A percentile compares a stretch with the other conserved stretches of the same genome.
Conservation (phyloP, 208 protist genomes). For the Acanthamoeba healyi region DNA sequence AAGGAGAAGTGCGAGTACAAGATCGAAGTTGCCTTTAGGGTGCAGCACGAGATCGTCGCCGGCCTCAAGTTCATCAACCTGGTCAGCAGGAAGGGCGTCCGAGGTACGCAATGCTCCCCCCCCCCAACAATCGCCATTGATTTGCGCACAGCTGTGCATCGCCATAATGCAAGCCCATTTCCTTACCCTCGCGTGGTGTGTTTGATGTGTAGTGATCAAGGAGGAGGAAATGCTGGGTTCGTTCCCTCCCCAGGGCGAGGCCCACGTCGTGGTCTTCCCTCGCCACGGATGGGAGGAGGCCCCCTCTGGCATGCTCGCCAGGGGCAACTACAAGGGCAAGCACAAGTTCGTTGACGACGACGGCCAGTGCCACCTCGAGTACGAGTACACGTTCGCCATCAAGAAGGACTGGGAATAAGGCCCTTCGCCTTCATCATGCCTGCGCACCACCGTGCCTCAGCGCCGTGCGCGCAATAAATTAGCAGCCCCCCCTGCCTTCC, state of each 20-base stretch:
- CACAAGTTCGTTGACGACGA: slow-evolving; percentile 89
- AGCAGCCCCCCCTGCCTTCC: too few relatives aligned
- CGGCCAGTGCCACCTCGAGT: slow-evolving; percentile 79
- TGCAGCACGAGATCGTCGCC: slow-evolving; percentile 89
- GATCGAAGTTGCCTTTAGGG: slow-evolving; percentile 83
- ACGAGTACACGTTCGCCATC: slow-evolving; percentile 87
- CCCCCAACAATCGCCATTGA: too few relatives aligned
- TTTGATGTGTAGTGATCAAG: slow-evolving; percentile 81
- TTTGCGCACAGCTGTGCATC: too few relatives aligned
- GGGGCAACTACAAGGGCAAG: slow-evolving; percentile 87
- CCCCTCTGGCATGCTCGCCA: slow-evolving; percentile 86
- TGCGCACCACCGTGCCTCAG: too few relatives aligned
- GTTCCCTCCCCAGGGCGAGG: slow-evolving; percentile 83
- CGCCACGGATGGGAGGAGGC: slow-evolving; percentile 85
- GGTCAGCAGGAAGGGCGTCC: slow-evolving; percentile 85
- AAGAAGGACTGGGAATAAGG: slow-evolving; percentile 83
- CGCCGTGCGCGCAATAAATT: not conserved
- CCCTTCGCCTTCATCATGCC: not conserved
- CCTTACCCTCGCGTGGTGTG: not conserved
- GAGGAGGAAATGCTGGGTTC: slow-evolving; percentile 86
- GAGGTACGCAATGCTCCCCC: slow-evolving; percentile 36
- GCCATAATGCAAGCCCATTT: not conserved
- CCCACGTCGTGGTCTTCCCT: slow-evolving; percentile 78
- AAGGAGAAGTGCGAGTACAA: slow-evolving; percentile 89
- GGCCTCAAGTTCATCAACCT: slow-evolving; percentile 88